These are phyloP conservation scores for Wickerhamomyces sp. DNA, from an alignment of 1,139 yeast species.

Conservation along the genomic window DNA sequence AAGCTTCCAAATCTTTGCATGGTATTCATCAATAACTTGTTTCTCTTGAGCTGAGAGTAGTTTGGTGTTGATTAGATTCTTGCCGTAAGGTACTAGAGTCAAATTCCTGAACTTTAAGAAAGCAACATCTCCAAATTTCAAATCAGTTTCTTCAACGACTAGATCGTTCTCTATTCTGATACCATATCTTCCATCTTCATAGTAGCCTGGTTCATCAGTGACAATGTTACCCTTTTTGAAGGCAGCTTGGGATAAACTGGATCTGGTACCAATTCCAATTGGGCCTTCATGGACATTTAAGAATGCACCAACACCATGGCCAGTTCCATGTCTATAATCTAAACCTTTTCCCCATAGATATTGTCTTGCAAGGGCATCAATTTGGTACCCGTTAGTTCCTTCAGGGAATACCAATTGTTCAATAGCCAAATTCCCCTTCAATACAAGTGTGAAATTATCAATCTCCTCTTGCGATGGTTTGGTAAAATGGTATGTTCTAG, in stretches of 20 bases:
- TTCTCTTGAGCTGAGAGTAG: slow-evolving; percentile 60
- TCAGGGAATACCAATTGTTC: slow-evolving; percentile 79
- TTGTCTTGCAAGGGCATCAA: slow-evolving; percentile 90
- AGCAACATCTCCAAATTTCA: slow-evolving; percentile 43
- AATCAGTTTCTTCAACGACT: slow-evolving; percentile 42
- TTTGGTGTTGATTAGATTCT: slow-evolving; percentile 54
- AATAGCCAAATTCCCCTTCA: slow-evolving; percentile 86
- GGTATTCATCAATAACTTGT: slow-evolving; percentile 66
- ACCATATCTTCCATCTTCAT: slow-evolving; percentile 90
- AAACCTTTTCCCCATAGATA: slow-evolving; percentile 79
- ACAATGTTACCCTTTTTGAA: slow-evolving; percentile 61
- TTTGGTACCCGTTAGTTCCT: slow-evolving; percentile 75
- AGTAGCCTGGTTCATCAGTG: slow-evolving; percentile 95
- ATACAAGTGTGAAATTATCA: slow-evolving; percentile 77
- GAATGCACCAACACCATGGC: slow-evolving; percentile 94
- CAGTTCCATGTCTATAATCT: slow-evolving; percentile 95
- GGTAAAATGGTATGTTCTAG: slow-evolving; percentile 85
- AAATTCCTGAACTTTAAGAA: slow-evolving; percentile 80
- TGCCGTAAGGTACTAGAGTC: slow-evolving; percentile 86
- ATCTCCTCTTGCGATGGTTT: slow-evolving; percentile 64
- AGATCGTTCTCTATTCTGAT: slow-evolving; percentile 85
- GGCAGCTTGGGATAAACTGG: slow-evolving; percentile 24
- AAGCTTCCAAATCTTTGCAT: slow-evolving; percentile 53
- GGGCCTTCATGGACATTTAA: slow-evolving; percentile 97
- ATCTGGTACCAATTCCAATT: slow-evolving; percentile 78